Conservation (phyloP, 2,329 filamentous ascomycete genomes). For the Incumbomyces delicatus region DNA sequence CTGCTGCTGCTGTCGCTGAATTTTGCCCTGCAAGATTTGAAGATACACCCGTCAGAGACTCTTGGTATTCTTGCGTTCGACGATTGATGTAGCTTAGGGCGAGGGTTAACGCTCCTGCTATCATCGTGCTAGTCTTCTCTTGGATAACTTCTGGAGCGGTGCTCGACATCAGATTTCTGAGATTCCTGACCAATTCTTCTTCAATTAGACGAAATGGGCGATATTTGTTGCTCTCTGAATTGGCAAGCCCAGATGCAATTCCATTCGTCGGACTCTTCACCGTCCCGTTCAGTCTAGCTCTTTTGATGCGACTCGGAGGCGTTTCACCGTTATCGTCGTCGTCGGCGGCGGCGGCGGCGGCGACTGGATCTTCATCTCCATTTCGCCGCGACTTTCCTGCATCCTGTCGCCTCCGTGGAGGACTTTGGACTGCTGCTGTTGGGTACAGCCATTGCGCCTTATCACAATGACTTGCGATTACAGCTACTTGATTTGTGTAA, state of each 20-base stretch:
- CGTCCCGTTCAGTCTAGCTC: constrained; percentile 15
- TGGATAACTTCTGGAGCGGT: constrained; percentile 58
- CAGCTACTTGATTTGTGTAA: constrained; percentile 82
- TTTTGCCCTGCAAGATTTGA: constrained; percentile 25
- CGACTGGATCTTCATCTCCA: background rate
- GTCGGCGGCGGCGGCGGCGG: too few species aligned
- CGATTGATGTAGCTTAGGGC: constrained; percentile 89
- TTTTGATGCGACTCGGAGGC: constrained; percentile 16
- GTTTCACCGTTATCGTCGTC: constrained; percentile 20
- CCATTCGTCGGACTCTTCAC: constrained; percentile 12
- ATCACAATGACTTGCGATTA: constrained; percentile 81
- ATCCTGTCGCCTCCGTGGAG: constrained; percentile 9
- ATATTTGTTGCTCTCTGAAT: constrained; percentile 69
- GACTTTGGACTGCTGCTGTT: constrained; percentile 26
- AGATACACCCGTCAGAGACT: constrained; percentile 42
- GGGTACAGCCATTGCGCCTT: constrained; percentile 88
- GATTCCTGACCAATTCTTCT: constrained; percentile 62
- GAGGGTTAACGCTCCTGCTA: constrained; percentile 82
- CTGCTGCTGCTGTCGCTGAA: constrained; percentile 18
- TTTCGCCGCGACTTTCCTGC: constrained; percentile 11
- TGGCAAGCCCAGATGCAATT: constrained; percentile 22
- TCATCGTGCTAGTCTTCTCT: constrained; percentile 67
- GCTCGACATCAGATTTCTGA: constrained; percentile 60
- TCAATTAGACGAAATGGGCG: constrained; percentile 85
- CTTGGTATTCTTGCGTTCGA: constrained; percentile 54